These are phyloP conservation scores for Aspergillus asperescens DNA, from an alignment of 495 filamentous ascomycete species.

Conservation along the genomic window DNA sequence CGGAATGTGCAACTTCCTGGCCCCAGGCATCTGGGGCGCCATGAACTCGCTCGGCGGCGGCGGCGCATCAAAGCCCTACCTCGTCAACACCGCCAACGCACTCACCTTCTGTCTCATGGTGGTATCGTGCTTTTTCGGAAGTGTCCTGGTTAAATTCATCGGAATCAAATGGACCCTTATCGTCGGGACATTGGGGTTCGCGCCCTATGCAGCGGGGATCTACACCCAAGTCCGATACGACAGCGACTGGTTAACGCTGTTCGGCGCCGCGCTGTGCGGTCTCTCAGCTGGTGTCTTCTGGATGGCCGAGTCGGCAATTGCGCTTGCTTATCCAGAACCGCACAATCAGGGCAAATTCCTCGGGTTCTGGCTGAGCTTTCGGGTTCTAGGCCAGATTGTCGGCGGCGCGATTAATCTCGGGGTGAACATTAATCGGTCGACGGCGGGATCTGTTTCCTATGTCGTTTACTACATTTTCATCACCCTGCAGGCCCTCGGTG, in stretches of 20 bases:
- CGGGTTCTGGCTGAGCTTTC: constrained; percentile 59
- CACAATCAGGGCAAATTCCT: constrained; percentile 56
- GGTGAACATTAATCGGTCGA: constrained; percentile 48
- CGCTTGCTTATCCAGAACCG: constrained; percentile 59
- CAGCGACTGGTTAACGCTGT: constrained; percentile 55
- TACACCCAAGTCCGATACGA: constrained; percentile 64
- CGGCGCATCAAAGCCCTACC: constrained; percentile 54
- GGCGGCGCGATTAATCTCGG: constrained; percentile 60
- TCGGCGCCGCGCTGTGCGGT: constrained; percentile 61
- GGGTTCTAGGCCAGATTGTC: constrained; percentile 56
- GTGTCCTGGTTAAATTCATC: constrained; percentile 50
- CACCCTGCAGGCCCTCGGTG: constrained; percentile 52
- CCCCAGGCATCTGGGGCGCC: constrained; percentile 63
- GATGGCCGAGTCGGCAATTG: constrained; percentile 62
- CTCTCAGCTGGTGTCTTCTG: constrained; percentile 63
- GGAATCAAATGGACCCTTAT: constrained; percentile 62
- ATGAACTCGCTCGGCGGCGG: constrained; percentile 68
- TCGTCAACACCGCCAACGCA: constrained; percentile 66
- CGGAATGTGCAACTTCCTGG: constrained; percentile 57
- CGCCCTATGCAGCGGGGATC: constrained; percentile 58
- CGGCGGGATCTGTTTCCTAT: constrained; percentile 57
- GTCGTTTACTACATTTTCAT: constrained; percentile 58
- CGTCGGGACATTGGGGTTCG: constrained; percentile 61
- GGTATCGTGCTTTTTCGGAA: constrained; percentile 53
- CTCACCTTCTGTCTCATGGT: constrained; percentile 64